Evolutionary conservation across 768 basidiomycete genomes (phyloP).

Genomic region (Podaxis sp.): DNA sequence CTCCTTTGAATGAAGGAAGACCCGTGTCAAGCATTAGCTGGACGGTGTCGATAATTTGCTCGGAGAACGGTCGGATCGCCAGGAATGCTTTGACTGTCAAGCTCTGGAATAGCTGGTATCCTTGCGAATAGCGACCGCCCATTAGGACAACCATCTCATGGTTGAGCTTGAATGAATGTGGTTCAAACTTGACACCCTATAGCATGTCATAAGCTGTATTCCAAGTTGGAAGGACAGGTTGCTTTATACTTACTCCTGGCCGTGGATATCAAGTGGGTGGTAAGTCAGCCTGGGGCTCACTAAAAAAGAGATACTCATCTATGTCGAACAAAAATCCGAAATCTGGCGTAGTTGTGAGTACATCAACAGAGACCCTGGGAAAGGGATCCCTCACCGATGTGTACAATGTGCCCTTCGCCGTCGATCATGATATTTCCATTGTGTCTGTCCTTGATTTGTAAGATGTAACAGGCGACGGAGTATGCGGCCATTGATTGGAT

Average conservation of each 20-base stretch:
- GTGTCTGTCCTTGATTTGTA: slow-evolving; percentile 98
- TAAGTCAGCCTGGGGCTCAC: slow-evolving; percentile 26
- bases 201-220: slow-evolving; percentile 6
- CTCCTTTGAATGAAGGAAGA: slow-evolving; percentile 96
- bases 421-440: slow-evolving; percentile 99
- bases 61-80: slow-evolving; percentile 91
- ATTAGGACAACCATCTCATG: slow-evolving; percentile 98
- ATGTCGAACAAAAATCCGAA: slow-evolving; percentile 98
- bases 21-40: slow-evolving; percentile 95
- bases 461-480: slow-evolving; percentile 95
- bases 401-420: slow-evolving; percentile 94
- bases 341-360: slow-evolving; percentile 44
- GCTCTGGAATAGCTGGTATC: slow-evolving; percentile 91
- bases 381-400: slow-evolving; percentile 66
- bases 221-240: background rate
- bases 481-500: slow-evolving; percentile 99
- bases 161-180: slow-evolving; percentile 95
- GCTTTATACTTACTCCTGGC: slow-evolving; percentile 56
- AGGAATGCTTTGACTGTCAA: slow-evolving; percentile 96
- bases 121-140: slow-evolving; percentile 94
- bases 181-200: slow-evolving; percentile 98
- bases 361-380: background rate
- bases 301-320: slow-evolving; percentile 63
- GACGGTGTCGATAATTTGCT: slow-evolving; percentile 85
- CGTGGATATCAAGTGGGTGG: slow-evolving; percentile 39